Percentiles rank a stretch among this genome's conserved stretches.
phyloP scores from a whole-genome alignment of 305 asterid genomes.

The Withania somnifera region DNA sequence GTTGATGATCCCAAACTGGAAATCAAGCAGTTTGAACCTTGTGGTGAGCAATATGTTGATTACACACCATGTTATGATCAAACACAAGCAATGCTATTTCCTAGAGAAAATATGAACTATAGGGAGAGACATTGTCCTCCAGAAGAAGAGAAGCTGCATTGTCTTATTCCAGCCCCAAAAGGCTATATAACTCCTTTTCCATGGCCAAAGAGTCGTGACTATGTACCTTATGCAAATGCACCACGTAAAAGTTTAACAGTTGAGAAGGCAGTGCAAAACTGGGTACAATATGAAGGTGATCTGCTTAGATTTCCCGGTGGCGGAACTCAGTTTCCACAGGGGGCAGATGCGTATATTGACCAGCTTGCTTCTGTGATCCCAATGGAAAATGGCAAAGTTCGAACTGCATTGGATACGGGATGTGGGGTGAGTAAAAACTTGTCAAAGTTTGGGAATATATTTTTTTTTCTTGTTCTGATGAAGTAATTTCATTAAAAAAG shows the following conservation, averaged over 20 bases:
- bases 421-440: conserved; percentile 27
- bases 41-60: conserved; percentile 24
- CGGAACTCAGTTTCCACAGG: conserved; percentile 32
- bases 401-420: conserved; percentile 36
- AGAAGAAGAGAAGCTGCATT: conserved; percentile 25
- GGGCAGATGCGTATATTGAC: conserved; percentile 32
- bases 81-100: conserved; percentile 24
- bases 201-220: conserved; percentile 38
- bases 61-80: conserved; percentile 34
- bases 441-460: not conserved
- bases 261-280: conserved; percentile 34
- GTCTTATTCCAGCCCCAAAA: conserved; percentile 39
- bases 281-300: conserved; percentile 31
- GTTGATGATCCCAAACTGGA: conserved; percentile 6
- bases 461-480: not conserved
- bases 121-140: conserved; percentile 35
- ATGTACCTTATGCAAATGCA: conserved; percentile 34
- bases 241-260: conserved; percentile 31
- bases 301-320: conserved; percentile 30
- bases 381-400: conserved; percentile 29
- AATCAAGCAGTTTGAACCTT: conserved; percentile 14
- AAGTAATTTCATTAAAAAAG: not conserved
- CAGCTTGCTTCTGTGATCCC: conserved; percentile 37
- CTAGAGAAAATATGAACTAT: conserved; percentile 27
- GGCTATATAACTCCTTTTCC: conserved; percentile 32